phyloP scores from a whole-genome alignment of 1,284 basidiomycete genomes.

The Amylostereum chailletii region DNA sequence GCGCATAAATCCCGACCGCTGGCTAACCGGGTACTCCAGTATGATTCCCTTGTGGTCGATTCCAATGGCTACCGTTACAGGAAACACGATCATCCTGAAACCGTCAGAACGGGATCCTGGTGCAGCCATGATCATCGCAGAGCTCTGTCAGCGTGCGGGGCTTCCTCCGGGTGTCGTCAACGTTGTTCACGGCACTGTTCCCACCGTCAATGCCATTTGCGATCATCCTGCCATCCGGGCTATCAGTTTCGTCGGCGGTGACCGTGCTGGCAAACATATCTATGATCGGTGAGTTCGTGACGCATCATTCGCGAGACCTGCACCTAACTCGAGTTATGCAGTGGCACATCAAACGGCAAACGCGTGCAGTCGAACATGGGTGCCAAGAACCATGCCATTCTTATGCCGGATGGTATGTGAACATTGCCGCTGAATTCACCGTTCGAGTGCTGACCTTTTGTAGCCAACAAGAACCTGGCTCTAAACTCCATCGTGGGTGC shows the following conservation, averaged over 20 bases:
- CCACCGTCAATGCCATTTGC: slow-evolving; percentile 91
- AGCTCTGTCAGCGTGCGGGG: slow-evolving; percentile 83
- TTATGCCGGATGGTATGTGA: slow-evolving; percentile 85
- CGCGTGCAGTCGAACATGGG: slow-evolving; percentile 90
- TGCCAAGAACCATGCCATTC: slow-evolving; percentile 92
- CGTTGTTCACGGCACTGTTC: slow-evolving; percentile 83
- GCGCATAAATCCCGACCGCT: no score
- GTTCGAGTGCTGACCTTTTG: slow-evolving; percentile 6
- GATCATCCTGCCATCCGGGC: slow-evolving; percentile 89
- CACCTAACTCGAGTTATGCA: slow-evolving; percentile 19
- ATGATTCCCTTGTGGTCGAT: slow-evolving; percentile 99
- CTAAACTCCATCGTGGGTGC: slow-evolving; percentile 93
- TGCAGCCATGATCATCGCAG: slow-evolving; percentile 95
- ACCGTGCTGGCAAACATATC: slow-evolving; percentile 90
- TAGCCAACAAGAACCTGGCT: slow-evolving; percentile 91
- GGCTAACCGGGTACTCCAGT: slow-evolving; percentile 27
- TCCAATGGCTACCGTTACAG: slow-evolving; percentile 81
- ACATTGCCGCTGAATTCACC: not conserved
- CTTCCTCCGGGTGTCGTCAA: slow-evolving; percentile 78
- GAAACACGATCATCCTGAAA: slow-evolving; percentile 92
- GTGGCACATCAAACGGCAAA: slow-evolving; percentile 82
- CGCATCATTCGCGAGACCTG: not conserved
- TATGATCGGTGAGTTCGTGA: slow-evolving; percentile 62
- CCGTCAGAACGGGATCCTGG: slow-evolving; percentile 96
- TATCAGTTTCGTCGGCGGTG: slow-evolving; percentile 96